Percentiles rank a stretch among this genome's conserved stretches.
Evolutionary conservation across 2,329 filamentous ascomycete genomes (phyloP).

Genomic region (Arthroderma sp.): DNA sequence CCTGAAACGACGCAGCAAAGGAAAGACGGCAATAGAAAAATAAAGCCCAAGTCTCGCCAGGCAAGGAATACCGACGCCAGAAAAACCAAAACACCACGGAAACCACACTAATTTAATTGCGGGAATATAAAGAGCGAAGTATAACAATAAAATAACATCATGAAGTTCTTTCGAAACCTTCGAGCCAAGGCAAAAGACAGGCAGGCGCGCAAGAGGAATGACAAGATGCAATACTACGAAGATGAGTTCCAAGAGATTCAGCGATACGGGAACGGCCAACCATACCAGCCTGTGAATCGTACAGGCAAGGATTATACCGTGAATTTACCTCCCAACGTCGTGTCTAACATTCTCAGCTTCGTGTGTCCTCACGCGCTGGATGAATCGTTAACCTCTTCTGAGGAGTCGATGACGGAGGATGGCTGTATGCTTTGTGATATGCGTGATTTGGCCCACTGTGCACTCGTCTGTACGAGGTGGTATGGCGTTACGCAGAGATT

Average conservation of each 20-base stretch:
- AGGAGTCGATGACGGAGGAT: conserved; percentile 64
- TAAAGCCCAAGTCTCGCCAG: no score
- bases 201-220: no score
- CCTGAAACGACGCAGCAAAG: no score
- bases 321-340: conserved; percentile 52
- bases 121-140: no score
- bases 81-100: no score
- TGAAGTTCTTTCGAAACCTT: no score
- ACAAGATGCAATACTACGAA: background rate
- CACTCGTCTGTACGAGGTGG: conserved; percentile 63
- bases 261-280: background rate
- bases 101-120: no score
- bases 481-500: conserved; percentile 41
- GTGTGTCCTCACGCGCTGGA: conserved; percentile 76
- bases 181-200: no score
- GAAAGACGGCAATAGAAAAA: no score
- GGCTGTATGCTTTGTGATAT: conserved; percentile 89
- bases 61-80: no score
- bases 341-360: conserved; percentile 64
- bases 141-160: no score
- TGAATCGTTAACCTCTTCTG: conserved; percentile 65
- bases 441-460: conserved; percentile 72
- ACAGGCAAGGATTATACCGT: conserved; percentile 26
- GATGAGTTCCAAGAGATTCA: conserved; percentile 1
- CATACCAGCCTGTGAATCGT: background rate